A percentile compares a stretch with the other conserved stretches of the same genome.
These are phyloP conservation scores for Rhazya stricta DNA, from an alignment of 257 asterid genomes.

Conservation along the genomic window DNA sequence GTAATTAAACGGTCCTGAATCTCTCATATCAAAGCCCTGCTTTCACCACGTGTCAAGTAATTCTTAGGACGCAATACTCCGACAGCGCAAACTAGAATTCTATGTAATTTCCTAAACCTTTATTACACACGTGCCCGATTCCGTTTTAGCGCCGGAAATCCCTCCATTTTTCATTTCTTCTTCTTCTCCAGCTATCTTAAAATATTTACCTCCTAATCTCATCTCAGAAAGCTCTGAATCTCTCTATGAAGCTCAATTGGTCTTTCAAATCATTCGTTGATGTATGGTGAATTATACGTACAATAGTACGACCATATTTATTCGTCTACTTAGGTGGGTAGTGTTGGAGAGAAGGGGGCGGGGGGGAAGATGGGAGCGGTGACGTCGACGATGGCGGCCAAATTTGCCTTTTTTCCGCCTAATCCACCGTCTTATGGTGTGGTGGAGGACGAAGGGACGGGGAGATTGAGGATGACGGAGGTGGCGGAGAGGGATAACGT, in stretches of 20 bases:
- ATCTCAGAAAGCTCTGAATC: neutral
- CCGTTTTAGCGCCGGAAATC: slow-evolving; percentile 53
- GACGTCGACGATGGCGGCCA: slow-evolving; percentile 92
- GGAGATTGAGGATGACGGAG: slow-evolving; percentile 77
- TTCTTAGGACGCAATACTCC: no score
- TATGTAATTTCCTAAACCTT: neutral
- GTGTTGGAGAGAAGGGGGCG: neutral
- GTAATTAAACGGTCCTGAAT: no score
- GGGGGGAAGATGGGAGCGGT: slow-evolving; percentile 63
- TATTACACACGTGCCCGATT: slow-evolving; percentile 50
- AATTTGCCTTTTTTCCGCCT: slow-evolving; percentile 93
- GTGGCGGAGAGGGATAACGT: slow-evolving; percentile 71
- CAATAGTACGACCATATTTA: neutral
- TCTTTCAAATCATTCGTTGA: neutral
- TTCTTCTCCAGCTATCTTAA: neutral
- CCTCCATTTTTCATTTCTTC: slow-evolving; percentile 32
- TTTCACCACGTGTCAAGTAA: no score
- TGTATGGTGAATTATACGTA: neutral
- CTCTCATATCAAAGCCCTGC: no score
- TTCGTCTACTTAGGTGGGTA: neutral
- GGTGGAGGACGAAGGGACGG: slow-evolving; percentile 45
- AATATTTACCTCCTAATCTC: slow-evolving; percentile 11
- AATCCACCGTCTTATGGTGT: slow-evolving; percentile 76
- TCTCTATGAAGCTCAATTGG: neutral
- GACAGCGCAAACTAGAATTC: neutral